phyloP scores from a whole-genome alignment of 2,329 filamentous ascomycete species.

The Didymella keratinophila region DNA sequence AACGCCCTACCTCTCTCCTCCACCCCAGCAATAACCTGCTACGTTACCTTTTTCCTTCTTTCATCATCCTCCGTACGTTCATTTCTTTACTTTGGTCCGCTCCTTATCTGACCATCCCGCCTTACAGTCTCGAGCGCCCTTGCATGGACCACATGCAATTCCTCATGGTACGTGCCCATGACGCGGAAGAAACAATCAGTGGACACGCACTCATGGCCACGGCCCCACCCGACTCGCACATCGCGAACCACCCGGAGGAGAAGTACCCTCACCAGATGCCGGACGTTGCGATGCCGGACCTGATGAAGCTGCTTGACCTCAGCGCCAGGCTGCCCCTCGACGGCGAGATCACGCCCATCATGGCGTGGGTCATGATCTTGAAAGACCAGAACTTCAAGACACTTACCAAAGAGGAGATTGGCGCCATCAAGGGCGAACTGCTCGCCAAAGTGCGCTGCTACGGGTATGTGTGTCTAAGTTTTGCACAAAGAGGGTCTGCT shows the following conservation, averaged over 20 bases:
- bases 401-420: constrained; percentile 73
- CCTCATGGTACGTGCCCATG: constrained; percentile 68
- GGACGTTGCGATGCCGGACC: constrained; percentile 74
- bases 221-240: constrained; percentile 76
- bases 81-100: constrained; percentile 31
- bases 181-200: constrained; percentile 65
- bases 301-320: constrained; percentile 83
- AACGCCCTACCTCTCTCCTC: constrained; percentile 64
- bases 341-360: constrained; percentile 92
- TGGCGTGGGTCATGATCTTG: constrained; percentile 88
- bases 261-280: constrained; percentile 76
- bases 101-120: constrained; percentile 43
- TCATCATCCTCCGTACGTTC: constrained; percentile 34
- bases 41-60: constrained; percentile 29
- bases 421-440: constrained; percentile 75
- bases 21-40: constrained; percentile 49
- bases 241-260: constrained; percentile 63
- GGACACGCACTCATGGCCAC: constrained; percentile 95
- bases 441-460: constrained; percentile 87
- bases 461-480: constrained; percentile 69
- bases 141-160: constrained; percentile 92
- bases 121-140: constrained; percentile 79
- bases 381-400: constrained; percentile 65
- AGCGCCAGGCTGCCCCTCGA: constrained; percentile 84
- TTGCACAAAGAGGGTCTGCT: constrained; percentile 10